Conservation (phyloP, 345 rosid genomes). For the Citrus medica region DNA sequence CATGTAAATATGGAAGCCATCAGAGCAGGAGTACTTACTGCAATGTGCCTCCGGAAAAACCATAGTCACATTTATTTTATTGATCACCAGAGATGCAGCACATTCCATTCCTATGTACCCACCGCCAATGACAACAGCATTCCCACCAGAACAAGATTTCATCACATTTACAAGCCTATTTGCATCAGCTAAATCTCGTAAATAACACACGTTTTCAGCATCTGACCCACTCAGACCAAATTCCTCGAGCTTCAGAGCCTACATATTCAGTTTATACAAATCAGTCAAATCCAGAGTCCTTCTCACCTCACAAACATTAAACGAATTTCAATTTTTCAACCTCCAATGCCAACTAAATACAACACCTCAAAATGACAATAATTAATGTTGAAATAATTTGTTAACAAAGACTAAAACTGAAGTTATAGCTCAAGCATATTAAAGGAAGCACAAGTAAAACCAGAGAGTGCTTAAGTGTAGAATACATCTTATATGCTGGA, state of each 20-base stretch:
- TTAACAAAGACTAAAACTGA: background rate
- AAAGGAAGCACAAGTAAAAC: background rate
- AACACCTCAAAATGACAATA: background rate
- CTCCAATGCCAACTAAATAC: background rate
- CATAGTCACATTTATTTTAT: slow-evolving; percentile 86
- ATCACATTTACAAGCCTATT: slow-evolving; percentile 70
- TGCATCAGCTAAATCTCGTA: slow-evolving; percentile 83
- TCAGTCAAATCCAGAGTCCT: slow-evolving; percentile 1
- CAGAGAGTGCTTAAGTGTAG: background rate
- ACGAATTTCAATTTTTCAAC: background rate
- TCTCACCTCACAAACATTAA: background rate
- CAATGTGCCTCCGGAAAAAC: slow-evolving; percentile 98
- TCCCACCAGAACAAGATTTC: slow-evolving; percentile 59
- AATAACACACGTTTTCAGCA: slow-evolving; percentile 90
- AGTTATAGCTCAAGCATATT: background rate
- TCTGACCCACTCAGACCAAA: slow-evolving; percentile 85
- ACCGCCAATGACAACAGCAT: slow-evolving; percentile 95
- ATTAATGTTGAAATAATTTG: background rate
- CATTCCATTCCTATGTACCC: slow-evolving; percentile 99
- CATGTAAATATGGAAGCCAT: background rate
- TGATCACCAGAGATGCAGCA: slow-evolving; percentile 92
- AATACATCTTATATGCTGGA: background rate
- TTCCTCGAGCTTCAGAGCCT: slow-evolving; percentile 97
- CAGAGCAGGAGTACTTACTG: slow-evolving; percentile 48
- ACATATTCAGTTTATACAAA: slow-evolving; percentile 12